Base-by-base conservation (phyloP, 2,329 filamentous ascomycete species). In the Fusarium pseudoanthophilum region DNA sequence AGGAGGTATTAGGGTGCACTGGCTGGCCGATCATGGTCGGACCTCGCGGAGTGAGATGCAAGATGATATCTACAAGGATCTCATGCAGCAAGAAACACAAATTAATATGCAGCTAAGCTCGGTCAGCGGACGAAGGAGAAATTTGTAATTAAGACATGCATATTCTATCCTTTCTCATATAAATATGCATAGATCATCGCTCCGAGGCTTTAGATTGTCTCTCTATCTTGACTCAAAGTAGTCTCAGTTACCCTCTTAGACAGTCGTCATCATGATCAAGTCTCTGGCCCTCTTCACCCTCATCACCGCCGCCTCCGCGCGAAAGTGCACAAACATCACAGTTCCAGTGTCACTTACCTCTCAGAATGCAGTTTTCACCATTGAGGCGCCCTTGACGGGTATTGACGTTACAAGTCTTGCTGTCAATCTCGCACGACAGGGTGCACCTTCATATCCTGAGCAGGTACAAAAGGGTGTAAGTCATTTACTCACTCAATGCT, bases 331-430 rank as follows among this genome's bases (percentile, higher is more conserved):
- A 42, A 86, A 91, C 68, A 75, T 91, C 37, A 88, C 84, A 2
- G 84, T 92, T 10, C 87, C 89, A 4, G 83, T 92, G 20, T 80
- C 83, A 7, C 85, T 92, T 55, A 84, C 84, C 4, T 84, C 89
- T 1, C 82, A 86, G 30, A 90, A 91, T 64, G 86, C 81, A 2
- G 78, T 86, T 11, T 91, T 91, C 78, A 80, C 86, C 66, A 64
- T 88, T 18, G 73, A 84, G n/a, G 76, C 85, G 1, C 84, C 88
- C 11, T 78, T 80, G 53, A 84, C 79, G n/a, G 87, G 90, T 73
- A 83, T 90, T 39, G 89, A 92, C 5, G 87, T 87, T 4, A 87
- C 87, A 18, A 84, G 87, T 69, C 89, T 92, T 72, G 79, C 87
- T 36, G 80, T 90, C 60, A 83, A 85, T 61, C 66, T 86, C n/a